A percentile compares a stretch with the other conserved stretches of the same genome.
These are phyloP conservation scores for Magnusiomyces clavatus DNA, from an alignment of 1,139 yeast genomes.

Conservation along the genomic window DNA sequence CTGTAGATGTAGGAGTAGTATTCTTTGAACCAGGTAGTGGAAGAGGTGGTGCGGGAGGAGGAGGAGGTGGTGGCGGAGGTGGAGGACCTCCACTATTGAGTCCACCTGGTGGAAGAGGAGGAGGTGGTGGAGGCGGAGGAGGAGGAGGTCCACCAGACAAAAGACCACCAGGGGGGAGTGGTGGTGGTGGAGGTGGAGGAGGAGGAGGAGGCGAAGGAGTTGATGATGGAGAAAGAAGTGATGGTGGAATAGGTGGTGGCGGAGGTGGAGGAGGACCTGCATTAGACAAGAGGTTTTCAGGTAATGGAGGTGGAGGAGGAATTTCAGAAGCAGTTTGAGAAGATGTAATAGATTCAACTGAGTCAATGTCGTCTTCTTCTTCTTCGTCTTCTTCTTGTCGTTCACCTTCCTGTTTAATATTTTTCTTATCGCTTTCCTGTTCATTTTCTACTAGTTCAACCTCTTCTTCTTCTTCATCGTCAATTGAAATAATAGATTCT, in stretches of 20 bases:
- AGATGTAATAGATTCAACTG: conserved; percentile 6
- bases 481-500: too few relatives aligned
- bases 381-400: background rate
- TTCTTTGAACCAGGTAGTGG: conserved; percentile 16
- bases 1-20: conserved; percentile 18
- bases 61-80: conserved; percentile 18
- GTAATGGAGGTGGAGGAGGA: conserved; percentile 30
- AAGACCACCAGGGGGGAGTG: conserved; percentile 15
- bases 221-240: conserved; percentile 21
- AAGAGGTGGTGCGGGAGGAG: conserved; percentile 23
- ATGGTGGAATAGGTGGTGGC: conserved; percentile 24
- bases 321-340: conserved; percentile 34
- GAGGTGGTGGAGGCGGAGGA: conserved; percentile 28
- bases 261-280: conserved; percentile 19
- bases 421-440: background rate
- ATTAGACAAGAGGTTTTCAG: too few relatives aligned
- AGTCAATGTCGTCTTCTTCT: background rate
- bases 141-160: conserved; percentile 20
- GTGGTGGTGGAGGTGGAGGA: conserved; percentile 32
- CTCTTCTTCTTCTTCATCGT: background rate
- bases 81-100: conserved; percentile 9
- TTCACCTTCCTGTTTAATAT: background rate
- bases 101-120: conserved; percentile 24
- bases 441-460: background rate
- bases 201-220: conserved; percentile 22